Evolutionary conservation across 1,139 yeast species (phyloP), one percentile per base, ranked within the genome.

Genomic region (Scheffersomyces cryptocercus): DNA sequence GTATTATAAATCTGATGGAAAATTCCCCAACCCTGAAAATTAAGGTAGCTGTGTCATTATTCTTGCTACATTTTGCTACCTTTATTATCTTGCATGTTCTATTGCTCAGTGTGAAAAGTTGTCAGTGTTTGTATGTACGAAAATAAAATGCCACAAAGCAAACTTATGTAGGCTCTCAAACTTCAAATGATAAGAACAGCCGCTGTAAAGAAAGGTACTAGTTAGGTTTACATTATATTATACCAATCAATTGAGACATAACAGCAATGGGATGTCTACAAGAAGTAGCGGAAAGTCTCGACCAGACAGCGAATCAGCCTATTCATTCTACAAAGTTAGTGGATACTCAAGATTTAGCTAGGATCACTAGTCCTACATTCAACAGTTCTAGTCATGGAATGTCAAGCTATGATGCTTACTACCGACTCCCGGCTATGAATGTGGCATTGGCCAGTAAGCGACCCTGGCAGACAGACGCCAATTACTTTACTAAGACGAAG

Each of bases 401-500:
- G 24, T 14, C 24, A 3, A 13, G 35, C n/a, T 36, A 42, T 12
- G 46, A 42, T 9, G 29, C 38, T 8, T 39, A 46, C 13, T 44
- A 43, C 38, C 31, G 37, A 35, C 41, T 48, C 15, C 50, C 54
- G 2, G 53, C 51, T 6, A 49, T 48, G 20, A 47, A 44, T 28
- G 50, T 45, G 8, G n/a, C 36, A 28, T 43, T 54, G 14, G 42
- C 45, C 7, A 47, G 52, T 16, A 53, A 56, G 3, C 52, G 66
- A 34, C 79, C 79, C 12, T 75, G 79, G 79, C 68, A 65, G 44
- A 54, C 54, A 16, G 68, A 71, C 55, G 78, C 84, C 2, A 75
- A 79, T 37, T 87, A 82, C 58, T 90, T 89, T 65, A 77, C 77
- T 40, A 75, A 77, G 10, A 88, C 82, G 3, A 73, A 79, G 47